Evolutionary conservation across 495 filamentous ascomycete species (phyloP), one percentile per base, ranked within the genome.

Genomic region (Arthonia radiata): DNA sequence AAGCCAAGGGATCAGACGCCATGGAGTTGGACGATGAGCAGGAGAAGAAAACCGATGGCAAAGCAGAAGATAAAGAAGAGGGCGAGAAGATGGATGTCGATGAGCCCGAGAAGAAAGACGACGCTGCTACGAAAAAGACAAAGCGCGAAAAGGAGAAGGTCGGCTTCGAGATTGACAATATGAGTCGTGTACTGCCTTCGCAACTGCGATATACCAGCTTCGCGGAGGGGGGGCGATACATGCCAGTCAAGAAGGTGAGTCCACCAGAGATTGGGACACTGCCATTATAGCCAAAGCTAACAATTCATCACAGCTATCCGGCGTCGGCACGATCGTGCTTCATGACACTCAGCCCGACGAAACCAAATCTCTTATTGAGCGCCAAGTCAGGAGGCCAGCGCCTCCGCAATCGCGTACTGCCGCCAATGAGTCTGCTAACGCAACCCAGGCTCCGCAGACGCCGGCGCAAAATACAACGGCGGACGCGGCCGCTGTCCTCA

Each of bases 121-220:
- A 48, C 5, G 47, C 42, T 0, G 64, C 64, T 28, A 42, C 46
- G 9, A 46, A 54, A 33, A 74, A 67, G 56, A 91, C 83, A 64
- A 90, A 78, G 57, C 55, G 58, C 5, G 89, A 94, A 52, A 90
- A 86, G 52, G 86, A 97, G 50, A 92, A 89, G 59, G 66, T 89
- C 25, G 86, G 89, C 26, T 94, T 86, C 42, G 79, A 89, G 34
- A 54, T 94, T 29, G 78, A 90, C 42, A 99, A 99, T 55, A 81
- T 99, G 80, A 82, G 76, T 17, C 60, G 89, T 30, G 82, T 94
- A 17, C 61, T 99, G 13, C 89, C 83, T 1, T 71, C 66, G 29
- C 89, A 99, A 54, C 61, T 92, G 39, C 91, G 83, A 50, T 93
- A 78, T 44, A 81, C 94, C 42, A 89, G 64, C 42, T 91, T 94